phyloP scores from a whole-genome alignment of 225 moss, liverwort and hornwort species.

The Physcomitrium patens region DNA sequence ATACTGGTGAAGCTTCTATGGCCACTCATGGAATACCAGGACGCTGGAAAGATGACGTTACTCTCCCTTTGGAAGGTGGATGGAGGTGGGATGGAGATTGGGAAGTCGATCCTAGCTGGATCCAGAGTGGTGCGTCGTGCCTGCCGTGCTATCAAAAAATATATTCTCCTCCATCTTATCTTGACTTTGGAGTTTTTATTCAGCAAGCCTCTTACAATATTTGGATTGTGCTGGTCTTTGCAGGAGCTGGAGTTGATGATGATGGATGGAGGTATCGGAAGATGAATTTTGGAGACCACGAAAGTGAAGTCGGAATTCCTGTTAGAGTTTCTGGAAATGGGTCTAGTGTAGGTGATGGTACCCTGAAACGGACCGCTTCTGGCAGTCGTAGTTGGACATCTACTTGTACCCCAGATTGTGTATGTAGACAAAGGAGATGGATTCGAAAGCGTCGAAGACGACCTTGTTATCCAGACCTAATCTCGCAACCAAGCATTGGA shows the following conservation, averaged over 20 bases:
- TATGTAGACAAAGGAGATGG: constrained; percentile 63
- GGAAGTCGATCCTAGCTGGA: constrained; percentile 58
- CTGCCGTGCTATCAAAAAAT: too few species aligned
- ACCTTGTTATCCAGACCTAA: constrained; percentile 55
- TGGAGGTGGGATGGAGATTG: constrained; percentile 78
- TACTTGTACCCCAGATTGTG: constrained; percentile 46
- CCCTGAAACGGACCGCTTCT: constrained; percentile 37
- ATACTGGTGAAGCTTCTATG: constrained; percentile 50
- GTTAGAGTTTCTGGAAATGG: constrained; percentile 34
- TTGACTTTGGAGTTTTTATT: constrained; percentile 3
- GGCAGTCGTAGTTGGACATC: constrained; percentile 47
- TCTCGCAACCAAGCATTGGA: constrained; percentile 43
- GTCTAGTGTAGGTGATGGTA: constrained; percentile 31
- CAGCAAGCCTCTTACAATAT: constrained; percentile 19
- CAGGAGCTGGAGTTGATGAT: constrained; percentile 60
- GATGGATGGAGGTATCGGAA: constrained; percentile 68
- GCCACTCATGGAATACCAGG: constrained; percentile 53
- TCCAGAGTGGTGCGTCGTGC: constrained; percentile 43
- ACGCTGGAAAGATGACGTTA: constrained; percentile 67
- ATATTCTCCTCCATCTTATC: constrained; percentile 2
- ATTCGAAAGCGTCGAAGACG: constrained; percentile 62
- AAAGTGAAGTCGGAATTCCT: constrained; percentile 32
- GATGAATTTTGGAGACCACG: constrained; percentile 43
- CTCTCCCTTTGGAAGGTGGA: constrained; percentile 63
- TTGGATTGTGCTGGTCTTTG: constrained; percentile 19